phyloP scores from a whole-genome alignment of 129 eudicot genomes.

The Gnaphalium uliginosum region DNA sequence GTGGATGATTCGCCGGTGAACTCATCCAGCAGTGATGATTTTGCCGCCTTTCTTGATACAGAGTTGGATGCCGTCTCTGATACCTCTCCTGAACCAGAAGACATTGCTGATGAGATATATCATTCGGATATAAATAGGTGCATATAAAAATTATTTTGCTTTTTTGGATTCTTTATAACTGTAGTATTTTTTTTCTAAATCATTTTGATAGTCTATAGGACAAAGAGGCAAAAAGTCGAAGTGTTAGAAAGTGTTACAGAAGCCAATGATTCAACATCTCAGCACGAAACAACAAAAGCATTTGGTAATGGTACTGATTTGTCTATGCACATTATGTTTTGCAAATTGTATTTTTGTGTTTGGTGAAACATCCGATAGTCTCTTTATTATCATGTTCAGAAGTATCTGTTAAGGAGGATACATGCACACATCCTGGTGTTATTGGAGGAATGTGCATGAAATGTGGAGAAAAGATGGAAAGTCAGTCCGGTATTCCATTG shows the following conservation, averaged over 20 bases:
- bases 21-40: constrained; percentile 59
- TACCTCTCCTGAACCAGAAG: constrained; percentile 38
- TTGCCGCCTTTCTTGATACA: constrained; percentile 49
- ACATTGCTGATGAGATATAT: constrained; percentile 27
- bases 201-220: constrained; percentile 32
- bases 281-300: constrained; percentile 22
- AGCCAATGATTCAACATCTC: constrained; percentile 33
- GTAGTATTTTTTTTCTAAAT: not conserved
- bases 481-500: constrained; percentile 62
- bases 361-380: not conserved
- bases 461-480: constrained; percentile 70
- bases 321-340: not conserved
- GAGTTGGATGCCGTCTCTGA: constrained; percentile 51
- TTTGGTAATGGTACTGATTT: constrained; percentile 34
- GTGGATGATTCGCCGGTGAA: constrained; percentile 41
- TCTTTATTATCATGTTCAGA: constrained; percentile 39
- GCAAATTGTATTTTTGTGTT: not conserved
- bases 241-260: constrained; percentile 28
- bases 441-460: constrained; percentile 63
- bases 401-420: constrained; percentile 34
- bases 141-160: not conserved
- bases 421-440: constrained; percentile 72
- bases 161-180: not conserved
- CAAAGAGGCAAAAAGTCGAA: constrained; percentile 61
- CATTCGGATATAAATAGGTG: constrained; percentile 34